These are phyloP conservation scores for Euphorbia lathyris DNA, from an alignment of 345 rosid species.

Conservation along the genomic window DNA sequence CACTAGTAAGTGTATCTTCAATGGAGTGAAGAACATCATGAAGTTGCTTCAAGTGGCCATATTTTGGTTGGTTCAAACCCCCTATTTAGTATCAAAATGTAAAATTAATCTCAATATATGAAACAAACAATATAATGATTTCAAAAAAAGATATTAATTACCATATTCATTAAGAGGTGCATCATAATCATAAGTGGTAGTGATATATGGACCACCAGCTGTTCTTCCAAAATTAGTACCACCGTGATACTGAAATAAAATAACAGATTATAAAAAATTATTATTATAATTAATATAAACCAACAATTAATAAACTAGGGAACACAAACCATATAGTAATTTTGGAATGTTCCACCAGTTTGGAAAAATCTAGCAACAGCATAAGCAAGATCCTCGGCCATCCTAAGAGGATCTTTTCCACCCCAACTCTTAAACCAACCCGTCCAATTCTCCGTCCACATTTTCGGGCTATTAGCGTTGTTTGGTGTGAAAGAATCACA, in stretches of 20 bases:
- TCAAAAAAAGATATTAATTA: conserved; percentile 3
- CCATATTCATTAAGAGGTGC: conserved; percentile 57
- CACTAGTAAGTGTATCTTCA: conserved; percentile 52
- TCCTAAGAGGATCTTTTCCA: conserved; percentile 46
- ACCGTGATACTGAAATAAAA: conserved; percentile 52
- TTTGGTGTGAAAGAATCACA: conserved; percentile 42
- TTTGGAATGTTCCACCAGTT: conserved; percentile 54
- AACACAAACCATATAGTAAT: conserved; percentile 57
- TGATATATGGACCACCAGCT: conserved; percentile 65
- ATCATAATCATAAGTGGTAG: conserved; percentile 58
- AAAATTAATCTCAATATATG: background rate
- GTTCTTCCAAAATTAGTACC: conserved; percentile 66
- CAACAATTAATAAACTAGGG: background rate
- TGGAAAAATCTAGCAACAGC: conserved; percentile 58
- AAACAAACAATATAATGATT: background rate
- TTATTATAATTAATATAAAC: background rate
- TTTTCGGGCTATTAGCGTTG: conserved; percentile 40
- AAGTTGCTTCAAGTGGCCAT: conserved; percentile 71
- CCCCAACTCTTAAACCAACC: conserved; percentile 72
- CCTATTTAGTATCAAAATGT: conserved; percentile 26
- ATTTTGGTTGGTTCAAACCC: conserved; percentile 71
- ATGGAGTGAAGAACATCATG: conserved; percentile 50
- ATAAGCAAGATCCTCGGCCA: conserved; percentile 59
- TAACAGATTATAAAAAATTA: background rate
- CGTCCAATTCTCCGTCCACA: conserved; percentile 76